A percentile compares a stretch with the other conserved stretches of the same genome.
phyloP scores from a whole-genome alignment of 345 rosid species.

The Microcos paniculata region DNA sequence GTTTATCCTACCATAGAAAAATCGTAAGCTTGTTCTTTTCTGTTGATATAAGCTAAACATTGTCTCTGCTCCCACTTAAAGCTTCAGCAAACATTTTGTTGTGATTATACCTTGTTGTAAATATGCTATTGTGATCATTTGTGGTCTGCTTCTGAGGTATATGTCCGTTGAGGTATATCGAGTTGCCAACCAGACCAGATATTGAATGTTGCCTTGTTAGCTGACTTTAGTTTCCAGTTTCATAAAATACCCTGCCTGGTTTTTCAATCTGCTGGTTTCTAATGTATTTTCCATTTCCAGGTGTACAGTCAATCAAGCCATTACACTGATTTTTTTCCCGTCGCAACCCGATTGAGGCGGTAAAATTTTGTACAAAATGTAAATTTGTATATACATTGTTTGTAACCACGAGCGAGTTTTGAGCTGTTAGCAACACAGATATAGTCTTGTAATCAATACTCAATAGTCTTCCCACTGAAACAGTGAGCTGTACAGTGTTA shows the following conservation, averaged over 20 bases:
- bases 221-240: not conserved
- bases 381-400: not conserved
- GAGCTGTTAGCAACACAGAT: not conserved
- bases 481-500: constrained; percentile 6
- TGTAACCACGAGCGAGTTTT: not conserved
- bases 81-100: not conserved
- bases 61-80: not conserved
- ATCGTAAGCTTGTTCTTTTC: not conserved
- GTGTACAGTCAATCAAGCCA: constrained; percentile 1
- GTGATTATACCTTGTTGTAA: not conserved
- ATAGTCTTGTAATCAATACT: not conserved
- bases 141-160: not conserved
- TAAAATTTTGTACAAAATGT: constrained; percentile 15
- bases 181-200: not conserved
- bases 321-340: constrained; percentile 4
- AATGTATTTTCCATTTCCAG: not conserved
- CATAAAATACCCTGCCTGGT: not conserved
- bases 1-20: not conserved
- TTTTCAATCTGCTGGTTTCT: not conserved
- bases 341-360: not conserved
- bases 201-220: not conserved
- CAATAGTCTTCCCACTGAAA: not conserved
- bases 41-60: not conserved
- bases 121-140: not conserved
- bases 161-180: not conserved